These are phyloP conservation scores for Colletotrichum shisoi DNA, from an alignment of 2,329 filamentous ascomycete species.

Conservation along the genomic window DNA sequence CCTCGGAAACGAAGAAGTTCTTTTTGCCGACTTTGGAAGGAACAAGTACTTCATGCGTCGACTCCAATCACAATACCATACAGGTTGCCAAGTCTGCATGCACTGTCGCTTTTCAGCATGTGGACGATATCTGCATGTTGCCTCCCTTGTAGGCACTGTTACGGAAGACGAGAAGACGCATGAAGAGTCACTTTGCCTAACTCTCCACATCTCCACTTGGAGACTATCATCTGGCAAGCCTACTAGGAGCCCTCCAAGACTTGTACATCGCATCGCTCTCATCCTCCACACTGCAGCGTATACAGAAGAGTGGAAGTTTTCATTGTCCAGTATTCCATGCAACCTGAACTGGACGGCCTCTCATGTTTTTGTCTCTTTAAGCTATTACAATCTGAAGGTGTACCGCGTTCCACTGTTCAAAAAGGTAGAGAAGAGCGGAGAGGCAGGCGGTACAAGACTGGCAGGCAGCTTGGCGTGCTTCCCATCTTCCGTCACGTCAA, in stretches of 20 bases:
- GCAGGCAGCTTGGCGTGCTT: no score
- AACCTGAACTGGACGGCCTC: neutral
- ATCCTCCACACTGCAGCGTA: rapidly evolving
- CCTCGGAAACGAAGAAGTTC: neutral
- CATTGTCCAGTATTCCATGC: neutral
- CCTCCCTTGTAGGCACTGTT: neutral
- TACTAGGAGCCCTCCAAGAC: no score
- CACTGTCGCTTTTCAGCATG: neutral
- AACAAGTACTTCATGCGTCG: neutral
- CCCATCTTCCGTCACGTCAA: no score
- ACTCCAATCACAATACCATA: no score
- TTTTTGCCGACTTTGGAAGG: neutral
- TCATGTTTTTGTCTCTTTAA: neutral
- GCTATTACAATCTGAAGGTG: rapidly evolving
- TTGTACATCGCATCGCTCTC: no score
- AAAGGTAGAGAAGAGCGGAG: neutral
- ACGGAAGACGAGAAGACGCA: neutral
- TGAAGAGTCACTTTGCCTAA: neutral
- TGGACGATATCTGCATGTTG: neutral
- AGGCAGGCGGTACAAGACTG: no score
- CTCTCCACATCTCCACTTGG: neutral
- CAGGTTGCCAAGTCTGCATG: neutral
- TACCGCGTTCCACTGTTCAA: neutral
- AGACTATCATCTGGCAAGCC: neutral
- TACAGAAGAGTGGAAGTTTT: neutral